phyloP scores from a whole-genome alignment of 2,329 filamentous ascomycete genomes.

The Talaromyces funiculosus region DNA sequence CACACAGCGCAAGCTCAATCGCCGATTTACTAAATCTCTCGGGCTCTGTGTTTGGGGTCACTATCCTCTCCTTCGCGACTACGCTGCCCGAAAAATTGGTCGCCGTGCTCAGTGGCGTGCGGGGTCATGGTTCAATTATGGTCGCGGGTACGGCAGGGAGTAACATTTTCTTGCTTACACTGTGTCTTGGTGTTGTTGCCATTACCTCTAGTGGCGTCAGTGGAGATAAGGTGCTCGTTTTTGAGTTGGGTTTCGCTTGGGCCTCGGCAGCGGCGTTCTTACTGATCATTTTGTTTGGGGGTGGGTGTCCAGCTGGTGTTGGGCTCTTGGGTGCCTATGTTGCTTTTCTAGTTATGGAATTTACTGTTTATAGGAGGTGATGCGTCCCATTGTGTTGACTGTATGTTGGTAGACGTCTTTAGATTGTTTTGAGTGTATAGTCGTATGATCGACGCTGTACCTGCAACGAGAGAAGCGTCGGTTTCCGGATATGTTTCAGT shows the following conservation, averaged over 20 bases:
- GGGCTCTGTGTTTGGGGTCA: slow-evolving; percentile 44
- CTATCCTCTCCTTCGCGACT: slow-evolving; percentile 48
- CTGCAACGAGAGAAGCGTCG: not conserved
- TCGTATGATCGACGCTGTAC: not conserved
- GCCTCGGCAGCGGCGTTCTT: slow-evolving; percentile 8
- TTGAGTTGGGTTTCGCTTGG: slow-evolving; percentile 19
- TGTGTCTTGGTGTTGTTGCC: slow-evolving; percentile 40
- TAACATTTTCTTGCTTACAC: slow-evolving; percentile 50
- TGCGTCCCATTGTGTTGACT: not conserved
- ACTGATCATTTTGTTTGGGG: not conserved
- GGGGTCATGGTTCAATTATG: slow-evolving; percentile 46
- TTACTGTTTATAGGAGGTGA: slow-evolving; percentile 19
- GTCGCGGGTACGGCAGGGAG: slow-evolving; percentile 51
- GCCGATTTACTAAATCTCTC: slow-evolving; percentile 40
- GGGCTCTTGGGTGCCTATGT: slow-evolving; percentile 29
- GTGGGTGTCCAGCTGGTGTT: slow-evolving; percentile 20
- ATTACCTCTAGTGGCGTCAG: slow-evolving; percentile 11
- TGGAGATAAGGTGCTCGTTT: slow-evolving; percentile 18
- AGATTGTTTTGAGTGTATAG: not conserved
- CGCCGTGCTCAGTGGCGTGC: slow-evolving; percentile 44
- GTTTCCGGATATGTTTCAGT: not conserved
- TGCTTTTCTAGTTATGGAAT: slow-evolving; percentile 32
- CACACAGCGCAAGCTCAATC: slow-evolving; percentile 40
- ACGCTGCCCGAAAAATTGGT: slow-evolving; percentile 52
- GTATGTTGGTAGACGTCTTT: not conserved